phyloP scores from a whole-genome alignment of 495 filamentous ascomycete genomes.

The Durotheca rogersii region DNA sequence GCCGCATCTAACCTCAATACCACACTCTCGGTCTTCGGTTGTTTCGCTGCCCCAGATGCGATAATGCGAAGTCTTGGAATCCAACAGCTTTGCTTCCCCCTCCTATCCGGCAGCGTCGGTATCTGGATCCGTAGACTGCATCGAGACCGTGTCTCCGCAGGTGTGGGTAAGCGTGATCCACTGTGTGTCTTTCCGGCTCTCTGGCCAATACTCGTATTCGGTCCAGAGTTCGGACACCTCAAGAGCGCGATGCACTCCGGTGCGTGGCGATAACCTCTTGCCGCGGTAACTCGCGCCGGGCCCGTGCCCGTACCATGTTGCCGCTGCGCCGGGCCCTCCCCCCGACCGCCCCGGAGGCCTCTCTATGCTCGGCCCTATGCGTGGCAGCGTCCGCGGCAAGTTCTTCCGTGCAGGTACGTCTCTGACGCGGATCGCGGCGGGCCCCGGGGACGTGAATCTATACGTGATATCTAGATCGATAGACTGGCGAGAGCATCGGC shows the following conservation, averaged over 20 bases:
- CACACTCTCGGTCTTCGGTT: slow-evolving; percentile 55
- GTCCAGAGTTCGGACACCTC: slow-evolving; percentile 51
- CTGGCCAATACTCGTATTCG: slow-evolving; percentile 64
- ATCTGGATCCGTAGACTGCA: slow-evolving; percentile 26
- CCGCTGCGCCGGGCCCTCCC: slow-evolving; percentile 27
- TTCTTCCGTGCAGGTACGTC: slow-evolving; percentile 44
- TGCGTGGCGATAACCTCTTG: slow-evolving; percentile 56
- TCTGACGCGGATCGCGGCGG: slow-evolving; percentile 43
- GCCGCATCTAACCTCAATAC: slow-evolving; percentile 58
- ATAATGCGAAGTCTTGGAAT: slow-evolving; percentile 56
- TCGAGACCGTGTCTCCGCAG: slow-evolving; percentile 39
- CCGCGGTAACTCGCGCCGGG: slow-evolving; percentile 65
- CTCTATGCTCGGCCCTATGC: slow-evolving; percentile 54
- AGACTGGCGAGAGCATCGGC: slow-evolving; percentile 58
- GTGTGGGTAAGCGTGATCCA: slow-evolving; percentile 50
- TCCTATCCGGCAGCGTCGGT: not conserved
- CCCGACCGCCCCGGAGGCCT: slow-evolving; percentile 40
- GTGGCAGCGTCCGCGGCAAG: slow-evolving; percentile 54
- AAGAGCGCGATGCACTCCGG: slow-evolving; percentile 49
- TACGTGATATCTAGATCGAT: slow-evolving; percentile 51
- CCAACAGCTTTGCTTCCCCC: slow-evolving; percentile 42
- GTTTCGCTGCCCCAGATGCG: slow-evolving; percentile 52
- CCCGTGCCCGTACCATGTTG: slow-evolving; percentile 61
- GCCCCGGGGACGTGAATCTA: slow-evolving; percentile 45
- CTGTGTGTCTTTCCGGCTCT: slow-evolving; percentile 57